These are phyloP conservation scores for Phytophthora sansomeana DNA, from an alignment of 352 stramenopile genomes.

Conservation along the genomic window DNA sequence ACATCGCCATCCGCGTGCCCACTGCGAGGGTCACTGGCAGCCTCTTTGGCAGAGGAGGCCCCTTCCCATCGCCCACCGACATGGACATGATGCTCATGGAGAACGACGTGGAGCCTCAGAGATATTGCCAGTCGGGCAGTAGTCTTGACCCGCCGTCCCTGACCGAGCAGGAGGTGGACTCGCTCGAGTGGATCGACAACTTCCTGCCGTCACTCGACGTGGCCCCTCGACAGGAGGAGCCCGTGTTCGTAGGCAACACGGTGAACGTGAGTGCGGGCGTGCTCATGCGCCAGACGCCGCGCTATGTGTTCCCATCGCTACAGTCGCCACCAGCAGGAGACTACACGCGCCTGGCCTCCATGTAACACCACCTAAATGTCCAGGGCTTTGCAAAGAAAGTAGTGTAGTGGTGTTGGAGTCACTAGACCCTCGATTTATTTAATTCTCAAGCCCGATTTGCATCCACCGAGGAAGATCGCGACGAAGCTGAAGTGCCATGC, in stretches of 20 bases:
- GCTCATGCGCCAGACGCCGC: constrained; percentile 25
- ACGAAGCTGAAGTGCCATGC: not conserved
- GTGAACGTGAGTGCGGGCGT: constrained; percentile 33
- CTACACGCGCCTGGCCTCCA: constrained; percentile 41
- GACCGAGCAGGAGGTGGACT: constrained; percentile 48
- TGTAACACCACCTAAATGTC: constrained; percentile 21
- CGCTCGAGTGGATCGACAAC: constrained; percentile 74
- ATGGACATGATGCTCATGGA: constrained; percentile 59
- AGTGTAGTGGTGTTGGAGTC: not conserved
- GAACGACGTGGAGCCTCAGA: constrained; percentile 39
- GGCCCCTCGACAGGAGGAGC: constrained; percentile 29
- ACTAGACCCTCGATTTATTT: constrained; percentile 20
- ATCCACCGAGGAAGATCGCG: constrained; percentile 13
- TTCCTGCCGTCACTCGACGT: constrained; percentile 61
- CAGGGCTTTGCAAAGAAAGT: constrained; percentile 15
- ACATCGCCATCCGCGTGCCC: constrained; percentile 41
- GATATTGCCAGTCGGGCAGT: constrained; percentile 12
- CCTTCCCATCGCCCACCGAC: constrained; percentile 56
- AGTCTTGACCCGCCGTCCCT: constrained; percentile 18
- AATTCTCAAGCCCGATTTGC: constrained; percentile 18
- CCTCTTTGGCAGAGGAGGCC: constrained; percentile 16
- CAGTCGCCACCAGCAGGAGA: constrained; percentile 15
- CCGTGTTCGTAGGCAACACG: constrained; percentile 37
- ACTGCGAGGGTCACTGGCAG: constrained; percentile 6
- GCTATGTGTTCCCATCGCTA: constrained; percentile 36